phyloP scores from a whole-genome alignment of 2,329 filamentous ascomycete genomes.

The Fusarium temperatum region DNA sequence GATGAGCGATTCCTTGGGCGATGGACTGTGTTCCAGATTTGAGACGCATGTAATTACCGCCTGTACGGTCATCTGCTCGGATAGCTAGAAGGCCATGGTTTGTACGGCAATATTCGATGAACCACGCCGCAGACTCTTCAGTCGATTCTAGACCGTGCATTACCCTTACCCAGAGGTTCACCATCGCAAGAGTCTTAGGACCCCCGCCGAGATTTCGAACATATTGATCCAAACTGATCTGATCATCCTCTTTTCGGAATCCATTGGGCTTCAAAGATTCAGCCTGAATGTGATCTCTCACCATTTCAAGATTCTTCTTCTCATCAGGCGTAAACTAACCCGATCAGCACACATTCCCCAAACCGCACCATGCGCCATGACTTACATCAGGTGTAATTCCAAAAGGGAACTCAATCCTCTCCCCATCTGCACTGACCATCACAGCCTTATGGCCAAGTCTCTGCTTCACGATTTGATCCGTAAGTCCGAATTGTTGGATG shows the following conservation, averaged over 20 bases:
- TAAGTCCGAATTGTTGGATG: constrained; percentile 51
- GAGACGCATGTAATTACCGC: constrained; percentile 49
- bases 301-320: constrained; percentile 45
- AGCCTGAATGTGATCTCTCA: constrained; percentile 49
- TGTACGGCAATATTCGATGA: constrained; percentile 51
- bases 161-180: constrained; percentile 49
- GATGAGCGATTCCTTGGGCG: constrained; percentile 39
- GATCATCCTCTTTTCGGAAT: constrained; percentile 42
- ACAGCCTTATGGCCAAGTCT: constrained; percentile 56
- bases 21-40: constrained; percentile 39
- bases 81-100: constrained; percentile 48
- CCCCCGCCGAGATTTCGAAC: constrained; percentile 45
- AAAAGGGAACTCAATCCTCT: constrained; percentile 26
- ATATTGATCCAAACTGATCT: constrained; percentile 47
- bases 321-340: constrained; percentile 44
- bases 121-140: constrained; percentile 49
- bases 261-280: constrained; percentile 40
- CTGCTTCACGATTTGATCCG: constrained; percentile 52
- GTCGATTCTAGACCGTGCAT: constrained; percentile 51
- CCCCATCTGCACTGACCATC: constrained; percentile 51
- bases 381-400: constrained; percentile 37
- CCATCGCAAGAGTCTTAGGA: constrained; percentile 45
- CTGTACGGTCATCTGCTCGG: constrained; percentile 48
- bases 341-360: not conserved
- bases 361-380: rapidly evolving